phyloP scores from a whole-genome alignment of 2,329 filamentous ascomycete species.

The Lojkania enalia region DNA sequence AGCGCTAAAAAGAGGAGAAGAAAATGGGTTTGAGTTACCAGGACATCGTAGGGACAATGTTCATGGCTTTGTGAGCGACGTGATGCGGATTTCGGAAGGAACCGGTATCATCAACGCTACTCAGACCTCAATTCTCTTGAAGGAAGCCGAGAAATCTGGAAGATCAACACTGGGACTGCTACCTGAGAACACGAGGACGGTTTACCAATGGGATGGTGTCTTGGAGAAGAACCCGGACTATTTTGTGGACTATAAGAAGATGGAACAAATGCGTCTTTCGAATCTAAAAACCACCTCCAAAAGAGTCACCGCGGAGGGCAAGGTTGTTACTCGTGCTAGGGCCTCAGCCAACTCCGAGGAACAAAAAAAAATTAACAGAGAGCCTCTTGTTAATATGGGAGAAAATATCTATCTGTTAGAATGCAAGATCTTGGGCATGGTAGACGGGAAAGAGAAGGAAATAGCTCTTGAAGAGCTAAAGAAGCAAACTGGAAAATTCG shows the following conservation, averaged over 20 bases:
- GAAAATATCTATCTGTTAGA: constrained; percentile 36
- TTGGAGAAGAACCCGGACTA: not conserved
- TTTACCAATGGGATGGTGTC: not conserved
- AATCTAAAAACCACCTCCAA: too few species aligned
- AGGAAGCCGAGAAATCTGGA: constrained; percentile 23
- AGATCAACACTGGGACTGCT: constrained; percentile 25
- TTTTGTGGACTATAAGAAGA: not conserved
- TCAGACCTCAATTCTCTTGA: constrained; percentile 26
- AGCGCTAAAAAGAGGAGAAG: constrained; percentile 25
- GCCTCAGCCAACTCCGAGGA: not conserved
- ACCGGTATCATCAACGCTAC: constrained; percentile 18
- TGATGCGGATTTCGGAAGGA: constrained; percentile 21
- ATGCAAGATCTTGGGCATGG: constrained; percentile 25
- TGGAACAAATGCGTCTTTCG: not conserved
- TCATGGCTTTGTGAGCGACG: constrained; percentile 32
- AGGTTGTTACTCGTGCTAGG: too few species aligned
- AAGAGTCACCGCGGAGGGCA: too few species aligned
- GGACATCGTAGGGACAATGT: constrained; percentile 29
- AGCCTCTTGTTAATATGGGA: constrained; percentile 26
- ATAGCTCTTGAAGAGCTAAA: constrained; percentile 45
- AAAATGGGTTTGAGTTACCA: constrained; percentile 29
- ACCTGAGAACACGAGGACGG: not conserved
- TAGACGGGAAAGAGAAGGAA: constrained; percentile 26
- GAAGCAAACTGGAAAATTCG: constrained; percentile 32
- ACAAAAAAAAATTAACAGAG: constrained; percentile 16